Evolutionary conservation across 441 rosid species (phyloP).

Genomic region (Croton setiger): DNA sequence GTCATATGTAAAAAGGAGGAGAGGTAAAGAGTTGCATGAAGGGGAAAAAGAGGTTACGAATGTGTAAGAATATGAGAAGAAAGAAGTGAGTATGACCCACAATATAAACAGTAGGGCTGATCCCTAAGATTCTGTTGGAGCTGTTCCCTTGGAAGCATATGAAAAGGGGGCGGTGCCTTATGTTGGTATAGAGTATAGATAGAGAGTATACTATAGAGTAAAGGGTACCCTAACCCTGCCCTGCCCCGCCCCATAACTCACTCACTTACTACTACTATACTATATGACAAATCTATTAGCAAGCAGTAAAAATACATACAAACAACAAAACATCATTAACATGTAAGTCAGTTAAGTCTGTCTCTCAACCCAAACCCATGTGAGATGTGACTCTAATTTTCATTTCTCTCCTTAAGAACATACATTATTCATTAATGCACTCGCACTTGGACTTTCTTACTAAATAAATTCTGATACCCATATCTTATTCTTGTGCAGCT

Average conservation of each 20-base stretch:
- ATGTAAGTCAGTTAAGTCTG: slow-evolving; percentile 34
- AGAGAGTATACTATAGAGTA: background rate
- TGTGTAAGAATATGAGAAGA: background rate
- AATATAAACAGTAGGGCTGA: slow-evolving; percentile 34
- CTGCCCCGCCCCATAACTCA: slow-evolving; percentile 21
- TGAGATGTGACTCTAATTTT: slow-evolving; percentile 22
- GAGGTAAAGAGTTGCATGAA: background rate
- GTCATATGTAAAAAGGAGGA: background rate
- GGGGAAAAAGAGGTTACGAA: background rate
- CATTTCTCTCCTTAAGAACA: background rate
- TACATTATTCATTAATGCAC: too few species aligned
- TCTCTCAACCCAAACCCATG: slow-evolving; percentile 25
- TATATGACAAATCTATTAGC: slow-evolving; percentile 23
- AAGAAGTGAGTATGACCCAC: slow-evolving; percentile 29
- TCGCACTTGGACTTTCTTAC: too few species aligned
- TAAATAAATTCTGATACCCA: too few species aligned
- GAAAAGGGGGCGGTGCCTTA: slow-evolving; percentile 17
- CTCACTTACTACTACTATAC: too few species aligned
- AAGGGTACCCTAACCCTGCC: background rate
- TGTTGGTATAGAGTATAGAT: slow-evolving; percentile 13
- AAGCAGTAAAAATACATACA: slow-evolving; percentile 10
- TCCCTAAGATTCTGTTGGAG: slow-evolving; percentile 50
- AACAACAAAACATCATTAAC: slow-evolving; percentile 18
- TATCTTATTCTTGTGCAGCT: too few species aligned
- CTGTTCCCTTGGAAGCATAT: slow-evolving; percentile 43